A percentile compares a stretch with the other conserved stretches of the same genome.
Evolutionary conservation across 2,329 filamentous ascomycete species (phyloP).

Genomic region (Epichloe baconii): DNA sequence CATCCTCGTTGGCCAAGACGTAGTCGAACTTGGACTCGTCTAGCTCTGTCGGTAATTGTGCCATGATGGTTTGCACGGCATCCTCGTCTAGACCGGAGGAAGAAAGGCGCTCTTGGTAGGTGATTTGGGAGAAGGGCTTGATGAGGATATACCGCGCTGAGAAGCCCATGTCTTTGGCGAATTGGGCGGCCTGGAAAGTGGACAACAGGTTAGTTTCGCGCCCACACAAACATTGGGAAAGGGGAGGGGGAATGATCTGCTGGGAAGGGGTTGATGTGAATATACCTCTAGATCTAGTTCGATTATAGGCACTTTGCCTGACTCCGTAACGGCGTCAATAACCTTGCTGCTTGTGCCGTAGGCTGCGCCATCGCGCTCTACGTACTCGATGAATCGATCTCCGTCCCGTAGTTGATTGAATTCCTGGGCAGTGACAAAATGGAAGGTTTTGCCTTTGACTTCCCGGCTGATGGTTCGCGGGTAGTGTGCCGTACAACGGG

Average conservation of each 20-base stretch:
- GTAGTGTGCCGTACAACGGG: conserved; percentile 43
- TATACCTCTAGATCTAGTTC: conserved; percentile 38
- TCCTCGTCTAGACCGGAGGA: conserved; percentile 13
- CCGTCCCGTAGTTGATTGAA: conserved; percentile 47
- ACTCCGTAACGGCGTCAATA: conserved; percentile 36
- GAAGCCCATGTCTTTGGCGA: conserved; percentile 44
- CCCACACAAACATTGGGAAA: no score
- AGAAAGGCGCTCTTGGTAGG: conserved; percentile 17
- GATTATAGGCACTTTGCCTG: conserved; percentile 47
- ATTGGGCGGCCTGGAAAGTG: conserved; percentile 34
- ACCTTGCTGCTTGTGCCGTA: conserved; percentile 44
- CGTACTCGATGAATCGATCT: conserved; percentile 46
- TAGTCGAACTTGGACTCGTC: conserved; percentile 18
- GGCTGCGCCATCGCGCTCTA: conserved; percentile 32
- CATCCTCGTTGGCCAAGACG: conserved; percentile 15
- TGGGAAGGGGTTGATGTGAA: conserved; percentile 10
- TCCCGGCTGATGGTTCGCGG: conserved; percentile 36
- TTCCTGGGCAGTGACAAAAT: conserved; percentile 41
- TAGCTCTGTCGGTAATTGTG: conserved; percentile 11
- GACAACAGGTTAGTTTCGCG: neutral
- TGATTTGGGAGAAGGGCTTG: conserved; percentile 23
- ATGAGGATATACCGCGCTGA: conserved; percentile 42
- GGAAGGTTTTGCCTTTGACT: conserved; percentile 35
- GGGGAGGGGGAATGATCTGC: no score
- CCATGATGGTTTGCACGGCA: conserved; percentile 12